Conservation (phyloP, 768 basidiomycete species). For the Sistotremastrum suecicum region DNA sequence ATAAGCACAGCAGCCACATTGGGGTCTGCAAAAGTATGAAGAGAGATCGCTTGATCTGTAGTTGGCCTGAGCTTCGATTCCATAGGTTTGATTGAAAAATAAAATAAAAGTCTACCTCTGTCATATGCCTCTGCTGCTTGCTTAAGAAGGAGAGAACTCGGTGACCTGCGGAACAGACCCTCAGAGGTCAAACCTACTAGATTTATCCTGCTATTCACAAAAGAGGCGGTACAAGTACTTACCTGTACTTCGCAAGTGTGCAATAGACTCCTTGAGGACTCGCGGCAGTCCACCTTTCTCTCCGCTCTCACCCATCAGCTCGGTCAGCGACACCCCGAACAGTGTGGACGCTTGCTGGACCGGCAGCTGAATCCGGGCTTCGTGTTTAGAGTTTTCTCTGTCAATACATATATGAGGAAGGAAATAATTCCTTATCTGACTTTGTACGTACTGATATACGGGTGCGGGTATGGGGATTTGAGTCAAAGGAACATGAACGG, state of each 20-base stretch:
- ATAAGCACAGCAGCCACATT: slow-evolving; percentile 73
- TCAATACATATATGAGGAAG: not conserved
- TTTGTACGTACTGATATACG: slow-evolving; percentile 58
- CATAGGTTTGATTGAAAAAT: not conserved
- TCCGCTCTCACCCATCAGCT: slow-evolving; percentile 71
- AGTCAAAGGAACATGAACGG: slow-evolving; percentile 63
- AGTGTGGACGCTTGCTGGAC: slow-evolving; percentile 43
- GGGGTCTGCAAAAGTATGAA: slow-evolving; percentile 63
- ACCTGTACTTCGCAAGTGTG: slow-evolving; percentile 53
- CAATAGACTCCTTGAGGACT: slow-evolving; percentile 62
- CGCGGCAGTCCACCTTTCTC: slow-evolving; percentile 76
- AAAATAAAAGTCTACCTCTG: slow-evolving; percentile 32
- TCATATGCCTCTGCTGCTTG: slow-evolving; percentile 79
- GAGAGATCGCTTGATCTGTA: slow-evolving; percentile 61
- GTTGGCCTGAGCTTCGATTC: not conserved
- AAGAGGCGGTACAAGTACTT: not conserved
- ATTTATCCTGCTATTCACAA: not conserved
- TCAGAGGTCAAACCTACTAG: slow-evolving; percentile 45
- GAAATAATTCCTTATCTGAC: not conserved
- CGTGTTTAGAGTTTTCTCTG: slow-evolving; percentile 71
- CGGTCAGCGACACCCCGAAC: slow-evolving; percentile 72
- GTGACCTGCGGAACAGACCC: slow-evolving; percentile 75
- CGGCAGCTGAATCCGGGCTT: slow-evolving; percentile 55
- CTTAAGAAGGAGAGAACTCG: slow-evolving; percentile 50
- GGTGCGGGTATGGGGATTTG: slow-evolving; percentile 78